Evolutionary conservation across 176 grass and related monocot species (phyloP), one percentile per base, ranked within the genome.

Genomic region (Echinochloa phyllopogon): DNA sequence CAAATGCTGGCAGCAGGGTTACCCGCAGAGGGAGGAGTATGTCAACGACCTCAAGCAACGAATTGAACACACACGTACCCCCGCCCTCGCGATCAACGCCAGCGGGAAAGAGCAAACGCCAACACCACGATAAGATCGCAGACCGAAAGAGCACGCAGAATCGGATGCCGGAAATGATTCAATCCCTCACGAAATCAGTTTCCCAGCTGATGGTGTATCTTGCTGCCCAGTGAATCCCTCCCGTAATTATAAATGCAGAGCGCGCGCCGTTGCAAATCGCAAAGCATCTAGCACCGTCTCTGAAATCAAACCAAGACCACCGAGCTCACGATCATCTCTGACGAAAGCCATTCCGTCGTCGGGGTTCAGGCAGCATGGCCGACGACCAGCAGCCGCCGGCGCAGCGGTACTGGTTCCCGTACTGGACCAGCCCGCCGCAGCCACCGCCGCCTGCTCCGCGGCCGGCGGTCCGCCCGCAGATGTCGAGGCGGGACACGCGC

Each of bases 361-460:
- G 21, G 44, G 4, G 1, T 25, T 3, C 2, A 62, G 65, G 16
- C 24, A 18, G 10, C 53, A 90, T 90, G 83, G 83, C 60, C 51
- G 88, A 45, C 52, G 83, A 86, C 15, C 60, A 86, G 55, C 76
- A 65, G 67, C 83, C 73, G 44, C 88, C 51, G 67, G 10, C 15
- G 29, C 87, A 63, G 61, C 29, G 78, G 6, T 72, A 16, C 78
- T 90, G 83, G 88, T 86, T 90, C 83, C 78, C 83, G 13, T 82
- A 82, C 65, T 86, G 83, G 83, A 63, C 72, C 38, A 50, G 23
- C 3, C 43, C 71, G 0, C 77, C 51, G 9, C 75, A 50, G 14
- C 81, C 63, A 17, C 85, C 75, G 5, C 74, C 40, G 25, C 74
- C 85, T 11, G 74, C 47, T 66, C 18, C 71, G 3, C 79, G 50